A percentile compares a stretch with the other conserved stretches of the same genome.
Evolutionary conservation across 768 basidiomycete species (phyloP).

Genomic region (Calocybe indica): DNA sequence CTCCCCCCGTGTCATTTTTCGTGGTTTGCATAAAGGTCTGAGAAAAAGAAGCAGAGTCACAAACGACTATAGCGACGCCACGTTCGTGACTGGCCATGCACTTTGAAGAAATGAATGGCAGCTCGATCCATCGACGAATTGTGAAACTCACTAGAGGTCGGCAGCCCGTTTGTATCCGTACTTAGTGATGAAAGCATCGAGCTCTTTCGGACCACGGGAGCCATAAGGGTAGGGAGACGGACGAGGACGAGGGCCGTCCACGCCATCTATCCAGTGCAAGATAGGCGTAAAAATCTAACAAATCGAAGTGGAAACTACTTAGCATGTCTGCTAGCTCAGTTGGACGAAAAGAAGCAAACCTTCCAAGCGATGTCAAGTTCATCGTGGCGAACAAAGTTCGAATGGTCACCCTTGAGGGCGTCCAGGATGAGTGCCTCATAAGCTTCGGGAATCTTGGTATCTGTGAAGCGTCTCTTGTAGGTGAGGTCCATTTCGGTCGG

Average conservation of each 20-base stretch:
- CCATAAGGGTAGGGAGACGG: constrained; percentile 87
- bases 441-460: constrained; percentile 91
- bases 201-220: constrained; percentile 85
- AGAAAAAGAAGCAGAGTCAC: too few species aligned
- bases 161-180: constrained; percentile 72
- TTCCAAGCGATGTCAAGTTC: constrained; percentile 98
- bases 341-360: constrained; percentile 37
- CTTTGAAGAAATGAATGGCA: constrained; percentile 27
- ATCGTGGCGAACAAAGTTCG: constrained; percentile 97
- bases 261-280: constrained; percentile 93
- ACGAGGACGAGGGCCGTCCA: constrained; percentile 56
- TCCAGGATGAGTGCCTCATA: constrained; percentile 95
- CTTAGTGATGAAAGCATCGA: constrained; percentile 69
- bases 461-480: constrained; percentile 92
- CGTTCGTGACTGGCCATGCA: constrained; percentile 68
- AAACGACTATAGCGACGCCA: constrained; percentile 44
- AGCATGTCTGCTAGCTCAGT: neutral
- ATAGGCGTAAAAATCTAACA: constrained; percentile 87
- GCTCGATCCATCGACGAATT: neutral
- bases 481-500: constrained; percentile 98
- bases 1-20: too few species aligned
- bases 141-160: constrained; percentile 64
- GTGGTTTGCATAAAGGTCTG: too few species aligned
- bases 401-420: constrained; percentile 95
- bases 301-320: constrained; percentile 1